These are phyloP conservation scores for Aspergillus candidus DNA, from an alignment of 2,329 filamentous ascomycete species.

Conservation along the genomic window DNA sequence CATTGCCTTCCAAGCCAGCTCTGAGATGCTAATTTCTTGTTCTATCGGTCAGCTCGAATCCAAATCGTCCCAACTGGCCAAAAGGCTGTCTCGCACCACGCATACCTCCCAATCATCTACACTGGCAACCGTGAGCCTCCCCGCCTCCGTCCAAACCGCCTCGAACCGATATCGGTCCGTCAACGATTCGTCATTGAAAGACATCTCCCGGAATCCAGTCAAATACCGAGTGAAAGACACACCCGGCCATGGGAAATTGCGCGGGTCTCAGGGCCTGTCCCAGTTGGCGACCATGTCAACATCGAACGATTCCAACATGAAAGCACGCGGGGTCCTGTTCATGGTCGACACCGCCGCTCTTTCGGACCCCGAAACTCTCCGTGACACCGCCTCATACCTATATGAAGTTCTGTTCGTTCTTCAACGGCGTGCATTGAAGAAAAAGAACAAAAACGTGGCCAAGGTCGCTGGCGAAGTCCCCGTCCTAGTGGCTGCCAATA, in stretches of 20 bases:
- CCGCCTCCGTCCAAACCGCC: slow-evolving; percentile 45
- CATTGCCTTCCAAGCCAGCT: neutral
- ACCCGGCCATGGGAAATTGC: slow-evolving; percentile 91
- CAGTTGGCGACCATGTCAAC: slow-evolving; percentile 28
- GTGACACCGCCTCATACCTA: slow-evolving; percentile 73
- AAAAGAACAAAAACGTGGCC: slow-evolving; percentile 50
- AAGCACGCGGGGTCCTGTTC: slow-evolving; percentile 70
- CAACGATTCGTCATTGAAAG: slow-evolving; percentile 61
- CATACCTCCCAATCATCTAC: slow-evolving; percentile 60
- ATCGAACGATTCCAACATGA: slow-evolving; percentile 31
- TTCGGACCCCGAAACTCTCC: slow-evolving; percentile 45
- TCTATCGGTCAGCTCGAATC: slow-evolving; percentile 36
- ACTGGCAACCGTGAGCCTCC: slow-evolving; percentile 52
- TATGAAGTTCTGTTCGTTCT: slow-evolving; percentile 81
- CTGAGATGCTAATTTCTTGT: neutral
- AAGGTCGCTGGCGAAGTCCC: slow-evolving; percentile 49
- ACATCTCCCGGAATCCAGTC: slow-evolving; percentile 30
- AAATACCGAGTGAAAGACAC: slow-evolving; percentile 58
- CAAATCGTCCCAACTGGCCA: slow-evolving; percentile 36
- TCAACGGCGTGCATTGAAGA: slow-evolving; percentile 62
- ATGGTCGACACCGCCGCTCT: slow-evolving; percentile 77
- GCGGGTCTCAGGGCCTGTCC: slow-evolving; percentile 51
- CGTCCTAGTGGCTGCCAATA: slow-evolving; percentile 85
- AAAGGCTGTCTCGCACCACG: slow-evolving; percentile 37
- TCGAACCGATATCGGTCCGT: slow-evolving; percentile 60